Base-by-base conservation (phyloP, 345 rosid species). In the Alliaria petiolata region DNA sequence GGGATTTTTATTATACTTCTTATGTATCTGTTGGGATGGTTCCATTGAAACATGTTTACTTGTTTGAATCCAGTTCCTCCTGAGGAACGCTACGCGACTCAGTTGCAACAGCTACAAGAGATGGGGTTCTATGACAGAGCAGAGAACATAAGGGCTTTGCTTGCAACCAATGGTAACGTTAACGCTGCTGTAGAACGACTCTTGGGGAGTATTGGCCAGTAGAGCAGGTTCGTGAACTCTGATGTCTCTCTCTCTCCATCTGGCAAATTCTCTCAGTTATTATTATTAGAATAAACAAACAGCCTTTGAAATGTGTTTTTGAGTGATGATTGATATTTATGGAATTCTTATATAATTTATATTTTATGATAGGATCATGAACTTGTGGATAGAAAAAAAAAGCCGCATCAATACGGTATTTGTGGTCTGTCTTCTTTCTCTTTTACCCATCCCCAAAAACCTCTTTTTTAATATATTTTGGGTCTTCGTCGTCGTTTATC, bases 171-270 rank as follows among this genome's bases (percentile, higher is more conserved):
- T 14, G 97, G 97, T n/a, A 92, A 89, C 38, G 93, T 92, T 20
- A 86, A 92, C 50, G 97, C 96, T 50, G 97, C 96, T 4, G 92
- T 89, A 20, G 97, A 92, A 81, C 89, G 92, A 16, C 96, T 92
- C 60, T 77, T 92, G 80, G 96, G 96, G 28, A 91, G 86, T 75
- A 55, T 76, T 4, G 96, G 96, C 12, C 87, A 75, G 72, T 88
- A 78, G 74, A 78, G 74, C 50, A 64, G 71, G 79, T 75, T 75
- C 49, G 64, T 67, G 61, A 65, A 40, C 28, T 39, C 55, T 31
- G 62, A 58, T 17, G 36, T 56, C 38, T 65, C 70, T n/a, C n/a
- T n/a, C n/a, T 50, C 67, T 19, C 45, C 62, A 45, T 71, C 54
- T 62, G 8, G 39, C 46, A 28, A 22, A 22, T 53, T 20, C 50